Base-by-base conservation (phyloP, 75 land plant genomes). In the Ceratopteris richardii region DNA sequence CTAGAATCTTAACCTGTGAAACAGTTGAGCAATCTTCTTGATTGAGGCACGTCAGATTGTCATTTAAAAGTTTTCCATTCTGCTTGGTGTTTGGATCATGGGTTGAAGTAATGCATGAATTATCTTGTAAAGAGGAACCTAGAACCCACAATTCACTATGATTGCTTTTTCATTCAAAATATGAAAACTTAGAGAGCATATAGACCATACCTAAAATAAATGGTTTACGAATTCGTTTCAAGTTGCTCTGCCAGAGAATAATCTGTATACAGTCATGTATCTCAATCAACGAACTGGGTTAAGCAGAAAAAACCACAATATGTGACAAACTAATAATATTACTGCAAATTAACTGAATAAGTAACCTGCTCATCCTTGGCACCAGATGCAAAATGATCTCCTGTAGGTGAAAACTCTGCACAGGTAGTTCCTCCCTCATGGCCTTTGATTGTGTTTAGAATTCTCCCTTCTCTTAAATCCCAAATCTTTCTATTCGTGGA, bases 371-470 rank as follows among this genome's bases (percentile, higher is more conserved):
- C 70, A 66, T 73, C 76, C 19, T 46, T 24, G 46, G 70, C 54
- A 31, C 76, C 70, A 58, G 76, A 73, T 23, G 71, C 76, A 73
- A 73, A 73, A 27, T 63, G 68, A 23, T 73, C 76, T 20, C 76
- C 76, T 30, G 47, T 36, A 54, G 63, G 63, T 3, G 65, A 73
- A 31, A 66, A 73, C 54, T 66, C 76, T 31, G 76, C 76, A 66
- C 60, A 66, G 18, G 47, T 44, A 16, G 71, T 66, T 20, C 65
- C 56, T 18, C 70, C 76, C 27, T 73, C 76, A 52, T 73, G 76
- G 2, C 76, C 76, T 31, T 66, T 61, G 25, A 73, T 26, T 20
- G 47, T 59, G 24, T 66, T 60, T 7, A 73, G 19, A 26, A 73
- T 47, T 44, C 66, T 71, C 17, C 76, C 76, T 56, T 73, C 76